Percentiles rank a stretch among this genome's conserved stretches.
Conservation (phyloP, 805 yeast species). For the Saccharomycopsis microspora region DNA sequence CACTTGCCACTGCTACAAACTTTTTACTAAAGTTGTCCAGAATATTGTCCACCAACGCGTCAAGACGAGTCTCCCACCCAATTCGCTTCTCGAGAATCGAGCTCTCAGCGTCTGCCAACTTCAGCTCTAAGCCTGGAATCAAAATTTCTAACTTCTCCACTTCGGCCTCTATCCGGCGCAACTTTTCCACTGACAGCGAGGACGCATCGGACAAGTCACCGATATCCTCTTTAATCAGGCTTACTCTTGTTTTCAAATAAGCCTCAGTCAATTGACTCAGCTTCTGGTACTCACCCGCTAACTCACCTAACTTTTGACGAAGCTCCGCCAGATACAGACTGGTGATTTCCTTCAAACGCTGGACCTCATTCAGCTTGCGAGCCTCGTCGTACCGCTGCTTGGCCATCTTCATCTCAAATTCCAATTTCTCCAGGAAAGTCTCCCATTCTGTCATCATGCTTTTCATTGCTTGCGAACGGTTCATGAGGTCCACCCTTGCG, state of each 20-base stretch:
- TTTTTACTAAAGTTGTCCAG: slow-evolving; percentile 54
- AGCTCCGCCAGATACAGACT: slow-evolving; percentile 28
- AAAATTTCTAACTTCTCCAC: slow-evolving; percentile 18
- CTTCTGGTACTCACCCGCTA: slow-evolving; percentile 29
- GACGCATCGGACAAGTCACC: slow-evolving; percentile 26
- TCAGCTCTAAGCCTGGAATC: slow-evolving; percentile 18
- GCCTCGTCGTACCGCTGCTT: slow-evolving; percentile 20
- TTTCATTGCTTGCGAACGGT: too few relatives aligned
- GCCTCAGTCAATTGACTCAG: slow-evolving; percentile 28
- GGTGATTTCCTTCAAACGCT: slow-evolving; percentile 22
- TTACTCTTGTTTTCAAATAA: slow-evolving; percentile 29
- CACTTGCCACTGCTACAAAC: slow-evolving; percentile 70
- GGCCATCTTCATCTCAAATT: slow-evolving; percentile 20
- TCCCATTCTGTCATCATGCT: background rate
- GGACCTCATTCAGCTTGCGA: slow-evolving; percentile 20
- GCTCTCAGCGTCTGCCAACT: slow-evolving; percentile 20
- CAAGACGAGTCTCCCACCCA: slow-evolving; percentile 55
- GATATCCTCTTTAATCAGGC: slow-evolving; percentile 35
- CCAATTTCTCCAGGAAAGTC: slow-evolving; percentile 17
- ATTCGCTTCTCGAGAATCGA: slow-evolving; percentile 29
- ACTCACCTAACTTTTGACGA: slow-evolving; percentile 26
- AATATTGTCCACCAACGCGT: slow-evolving; percentile 39
- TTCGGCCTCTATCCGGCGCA: slow-evolving; percentile 22
- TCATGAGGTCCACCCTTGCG: too few relatives aligned
- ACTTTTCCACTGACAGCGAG: slow-evolving; percentile 26